Conservation (phyloP, 306 rosid species). For the Fragaria nilgerrensis region DNA sequence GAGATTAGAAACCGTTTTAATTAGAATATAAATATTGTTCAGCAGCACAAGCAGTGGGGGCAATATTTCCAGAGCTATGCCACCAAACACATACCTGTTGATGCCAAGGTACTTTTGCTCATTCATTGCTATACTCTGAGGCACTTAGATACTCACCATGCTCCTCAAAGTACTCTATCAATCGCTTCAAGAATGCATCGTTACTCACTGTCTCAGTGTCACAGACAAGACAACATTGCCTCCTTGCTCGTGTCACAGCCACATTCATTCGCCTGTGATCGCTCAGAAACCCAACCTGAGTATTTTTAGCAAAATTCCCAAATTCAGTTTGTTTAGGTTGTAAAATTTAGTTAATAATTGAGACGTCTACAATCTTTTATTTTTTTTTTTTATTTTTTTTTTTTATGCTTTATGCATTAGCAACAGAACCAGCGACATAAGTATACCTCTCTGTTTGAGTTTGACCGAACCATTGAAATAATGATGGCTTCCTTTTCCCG, state of each 20-base stretch:
- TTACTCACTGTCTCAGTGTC: constrained; percentile 81
- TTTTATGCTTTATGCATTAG: constrained; percentile 6
- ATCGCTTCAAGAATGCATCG: constrained; percentile 77
- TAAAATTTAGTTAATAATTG: background rate
- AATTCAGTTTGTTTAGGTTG: constrained; percentile 12
- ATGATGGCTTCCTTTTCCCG: constrained; percentile 95
- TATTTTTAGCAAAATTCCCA: constrained; percentile 15
- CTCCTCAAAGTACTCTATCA: constrained; percentile 90
- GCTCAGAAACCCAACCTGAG: constrained; percentile 95
- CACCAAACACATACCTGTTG: constrained; percentile 22
- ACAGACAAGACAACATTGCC: constrained; percentile 90
- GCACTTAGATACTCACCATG: constrained; percentile 87
- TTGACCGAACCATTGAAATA: constrained; percentile 96
- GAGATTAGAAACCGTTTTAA: background rate
- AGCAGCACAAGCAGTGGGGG: constrained; percentile 9
- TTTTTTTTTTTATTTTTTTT: background rate
- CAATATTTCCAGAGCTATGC: constrained; percentile 24
- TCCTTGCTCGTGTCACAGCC: constrained; percentile 95
- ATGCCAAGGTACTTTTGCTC: constrained; percentile 22
- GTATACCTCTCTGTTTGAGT: constrained; percentile 80
- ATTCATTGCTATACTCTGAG: constrained; percentile 73
- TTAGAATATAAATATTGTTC: too few relatives aligned
- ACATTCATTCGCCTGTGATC: constrained; percentile 96
- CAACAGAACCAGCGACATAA: constrained; percentile 9
- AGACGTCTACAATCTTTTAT: background rate